Base-by-base conservation (phyloP, 1,139 yeast species). In the Nakaseomyces bracarensis region DNA sequence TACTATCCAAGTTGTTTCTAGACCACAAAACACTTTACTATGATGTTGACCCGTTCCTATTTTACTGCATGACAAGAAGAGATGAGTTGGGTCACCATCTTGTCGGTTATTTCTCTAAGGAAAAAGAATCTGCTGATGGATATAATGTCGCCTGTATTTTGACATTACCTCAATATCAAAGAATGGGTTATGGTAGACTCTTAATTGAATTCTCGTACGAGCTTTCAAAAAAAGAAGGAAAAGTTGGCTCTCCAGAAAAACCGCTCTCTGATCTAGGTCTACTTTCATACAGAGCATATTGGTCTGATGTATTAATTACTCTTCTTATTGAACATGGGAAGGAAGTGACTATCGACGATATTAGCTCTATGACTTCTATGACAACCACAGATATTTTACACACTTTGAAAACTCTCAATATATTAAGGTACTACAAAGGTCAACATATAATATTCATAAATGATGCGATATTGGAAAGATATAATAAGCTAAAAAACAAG, bases 71-170 rank as follows among this genome's bases (percentile, higher is more conserved):
- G 97, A 87, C 97, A 0, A 74, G 79, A 47, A 74, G 85, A 48
- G 94, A 89, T 51, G 85, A 81, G 47, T 74, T 77, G 51, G 96
- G 98, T 2, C 96, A 89, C 62, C 97, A 91, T 64, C 69, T 91
- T 41, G 96, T 91, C 10, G 99, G 99, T 0, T 91, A 84, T 60
- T 91, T 91, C 58, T 89, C 97, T 2, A 91, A 91, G 55, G 99
- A 91, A 63, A 91, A 91, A 63, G 97, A 89, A 64, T 79, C 89
- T 50, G 94, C 95, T 0, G 97, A 91, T 57, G 82, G 81, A n/a
- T 91, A 89, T 66, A 91, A 91, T 57, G 93, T 91, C 29, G 98
- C 98, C 0, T 91, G 99, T 77, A 91, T 91, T 58, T 68, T 93
- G 53, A 89, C 97, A 0, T 65, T 91, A 40, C 99, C 99, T 2